Conservation (phyloP, 2,329 filamentous ascomycete species). For the Fusarium nematophilum region DNA sequence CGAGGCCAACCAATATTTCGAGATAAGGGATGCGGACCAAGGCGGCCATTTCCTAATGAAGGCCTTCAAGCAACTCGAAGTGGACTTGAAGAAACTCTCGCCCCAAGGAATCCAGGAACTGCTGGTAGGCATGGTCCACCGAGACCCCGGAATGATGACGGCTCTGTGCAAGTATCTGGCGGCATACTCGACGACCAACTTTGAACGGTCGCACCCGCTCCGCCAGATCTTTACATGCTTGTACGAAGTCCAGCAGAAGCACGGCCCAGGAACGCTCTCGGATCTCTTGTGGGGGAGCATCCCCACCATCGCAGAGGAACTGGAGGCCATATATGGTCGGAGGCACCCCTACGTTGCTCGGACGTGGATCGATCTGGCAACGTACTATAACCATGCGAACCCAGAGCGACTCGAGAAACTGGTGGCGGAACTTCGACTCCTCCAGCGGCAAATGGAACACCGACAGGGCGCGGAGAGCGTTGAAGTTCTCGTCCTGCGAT, state of each 20-base stretch:
- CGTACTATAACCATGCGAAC: constrained; percentile 54
- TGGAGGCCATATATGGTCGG: constrained; percentile 57
- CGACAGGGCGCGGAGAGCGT: constrained; percentile 46
- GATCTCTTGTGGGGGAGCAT: constrained; percentile 56
- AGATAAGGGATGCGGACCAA: constrained; percentile 53
- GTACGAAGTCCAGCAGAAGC: constrained; percentile 59
- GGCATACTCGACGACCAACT: constrained; percentile 56
- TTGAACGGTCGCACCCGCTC: constrained; percentile 56
- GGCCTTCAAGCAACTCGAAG: constrained; percentile 57
- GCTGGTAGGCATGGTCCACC: constrained; percentile 57
- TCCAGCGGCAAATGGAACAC: constrained; percentile 52
- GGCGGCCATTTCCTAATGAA: constrained; percentile 55
- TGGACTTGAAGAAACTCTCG: constrained; percentile 56
- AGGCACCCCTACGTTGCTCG: constrained; percentile 57
- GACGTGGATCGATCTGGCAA: constrained; percentile 55
- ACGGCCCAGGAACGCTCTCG: constrained; percentile 56
- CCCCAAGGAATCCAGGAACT: constrained; percentile 57
- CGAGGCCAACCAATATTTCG: constrained; percentile 57
- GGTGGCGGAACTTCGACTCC: constrained; percentile 50
- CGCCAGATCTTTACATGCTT: constrained; percentile 56
- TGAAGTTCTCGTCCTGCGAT: constrained; percentile 54
- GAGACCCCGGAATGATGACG: constrained; percentile 58
- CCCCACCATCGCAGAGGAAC: constrained; percentile 56
- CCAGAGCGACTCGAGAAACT: constrained; percentile 52
- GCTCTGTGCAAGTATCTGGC: constrained; percentile 59